Percentiles rank a stretch among this genome's conserved stretches.
Conservation (phyloP, 169 alveolate species). For the Theileria parva region DNA sequence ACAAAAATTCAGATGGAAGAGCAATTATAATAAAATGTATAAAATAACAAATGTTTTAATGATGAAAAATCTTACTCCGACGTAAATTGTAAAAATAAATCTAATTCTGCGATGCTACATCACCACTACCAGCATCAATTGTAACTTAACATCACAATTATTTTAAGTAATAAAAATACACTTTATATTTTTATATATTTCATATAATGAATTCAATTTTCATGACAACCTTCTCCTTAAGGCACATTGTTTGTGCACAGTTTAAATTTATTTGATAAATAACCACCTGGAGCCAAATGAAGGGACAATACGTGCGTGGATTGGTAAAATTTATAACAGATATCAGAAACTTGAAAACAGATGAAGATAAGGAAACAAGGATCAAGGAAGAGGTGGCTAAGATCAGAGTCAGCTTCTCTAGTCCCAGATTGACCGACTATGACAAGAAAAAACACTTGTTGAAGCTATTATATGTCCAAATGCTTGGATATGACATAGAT, state of each 20-base stretch:
- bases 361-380: constrained; percentile 86
- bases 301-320: constrained; percentile 72
- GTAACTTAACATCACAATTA: not conserved
- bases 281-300: constrained; percentile 29
- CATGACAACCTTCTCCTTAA: not conserved
- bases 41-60: not conserved
- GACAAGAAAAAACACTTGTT: constrained; percentile 91
- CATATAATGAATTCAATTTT: not conserved
- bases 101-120: not conserved
- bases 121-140: not conserved
- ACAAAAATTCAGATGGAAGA: not conserved
- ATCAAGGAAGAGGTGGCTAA: constrained; percentile 93
- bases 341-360: constrained; percentile 80
- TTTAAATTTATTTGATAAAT: not conserved
- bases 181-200: not conserved
- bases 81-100: not conserved
- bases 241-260: constrained; percentile 16
- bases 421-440: constrained; percentile 86
- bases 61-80: not conserved
- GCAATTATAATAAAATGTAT: not conserved
- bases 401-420: constrained; percentile 87
- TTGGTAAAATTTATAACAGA: constrained; percentile 87
- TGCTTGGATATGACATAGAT: constrained; percentile 94
- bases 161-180: not conserved
- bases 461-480: constrained; percentile 92